Conservation (phyloP, 495 filamentous ascomycete species). For the Podospora sp. region DNA sequence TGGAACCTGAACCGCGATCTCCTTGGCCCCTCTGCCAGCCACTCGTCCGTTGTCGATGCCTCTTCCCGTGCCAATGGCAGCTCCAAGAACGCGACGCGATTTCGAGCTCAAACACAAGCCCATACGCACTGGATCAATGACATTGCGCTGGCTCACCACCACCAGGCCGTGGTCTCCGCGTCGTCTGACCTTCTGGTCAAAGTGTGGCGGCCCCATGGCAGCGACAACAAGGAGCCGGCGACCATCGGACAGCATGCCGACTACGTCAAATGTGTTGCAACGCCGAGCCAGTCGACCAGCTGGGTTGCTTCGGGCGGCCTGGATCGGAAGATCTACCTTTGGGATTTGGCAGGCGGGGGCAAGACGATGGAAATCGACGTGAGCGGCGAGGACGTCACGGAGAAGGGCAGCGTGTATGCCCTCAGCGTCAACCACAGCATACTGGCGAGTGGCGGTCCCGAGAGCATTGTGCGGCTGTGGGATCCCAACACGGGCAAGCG, state of each 20-base stretch:
- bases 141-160: conserved; percentile 80
- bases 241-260: conserved; percentile 92
- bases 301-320: conserved; percentile 98
- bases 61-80: conserved; percentile 30
- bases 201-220: conserved; percentile 86
- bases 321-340: conserved; percentile 87
- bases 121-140: conserved; percentile 99
- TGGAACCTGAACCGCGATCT: conserved; percentile 72
- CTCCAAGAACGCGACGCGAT: conserved; percentile 60
- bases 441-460: conserved; percentile 89
- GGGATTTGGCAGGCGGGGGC: conserved; percentile 88
- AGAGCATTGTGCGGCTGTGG: conserved; percentile 92
- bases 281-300: conserved; percentile 65
- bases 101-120: conserved; percentile 89
- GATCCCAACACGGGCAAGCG: conserved; percentile 86
- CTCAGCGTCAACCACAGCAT: conserved; percentile 72
- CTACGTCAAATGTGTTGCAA: conserved; percentile 93
- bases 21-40: conserved; percentile 43
- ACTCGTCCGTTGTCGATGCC: conserved; percentile 38
- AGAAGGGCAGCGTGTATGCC: conserved; percentile 95
- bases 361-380: conserved; percentile 84
- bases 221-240: conserved; percentile 66
- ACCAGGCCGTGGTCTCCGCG: conserved; percentile 85
- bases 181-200: conserved; percentile 95
- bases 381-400: conserved; percentile 72